A percentile compares a stretch with the other conserved stretches of the same genome.
Conservation (phyloP, 306 rosid species). For the Calophaca sinica region DNA sequence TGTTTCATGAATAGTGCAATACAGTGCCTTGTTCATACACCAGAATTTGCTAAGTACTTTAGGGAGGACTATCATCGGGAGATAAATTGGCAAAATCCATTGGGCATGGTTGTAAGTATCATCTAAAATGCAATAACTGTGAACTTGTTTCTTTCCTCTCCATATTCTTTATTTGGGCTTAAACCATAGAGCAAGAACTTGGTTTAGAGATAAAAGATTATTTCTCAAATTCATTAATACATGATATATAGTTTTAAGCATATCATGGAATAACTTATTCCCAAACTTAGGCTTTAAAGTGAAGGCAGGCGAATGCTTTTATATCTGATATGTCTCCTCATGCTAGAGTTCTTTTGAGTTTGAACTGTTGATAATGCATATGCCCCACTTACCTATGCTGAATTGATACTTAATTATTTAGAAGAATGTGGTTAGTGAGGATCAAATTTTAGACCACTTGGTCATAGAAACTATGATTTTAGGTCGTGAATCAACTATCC, state of each 20-base stretch:
- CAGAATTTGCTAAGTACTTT: conserved; percentile 91
- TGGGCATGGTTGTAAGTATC: conserved; percentile 99
- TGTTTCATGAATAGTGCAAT: conserved; percentile 99
- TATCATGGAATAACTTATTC: neutral
- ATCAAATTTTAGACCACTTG: neutral
- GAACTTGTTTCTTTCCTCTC: conserved; percentile 44
- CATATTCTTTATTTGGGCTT: conserved; percentile 35
- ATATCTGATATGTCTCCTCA: neutral
- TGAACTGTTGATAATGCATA: neutral
- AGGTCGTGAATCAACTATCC: conserved; percentile 8
- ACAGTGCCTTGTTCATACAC: conserved; percentile 97
- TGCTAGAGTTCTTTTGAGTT: neutral
- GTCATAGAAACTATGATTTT: neutral
- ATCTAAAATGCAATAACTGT: conserved; percentile 40
- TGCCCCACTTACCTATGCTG: neutral
- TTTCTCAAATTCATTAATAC: conserved; percentile 20
- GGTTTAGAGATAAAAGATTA: conserved; percentile 22
- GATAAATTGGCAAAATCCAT: conserved; percentile 91
- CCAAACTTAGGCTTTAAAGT: conserved; percentile 8
- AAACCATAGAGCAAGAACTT: conserved; percentile 29
- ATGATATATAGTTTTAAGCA: conserved; percentile 4
- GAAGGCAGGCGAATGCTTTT: conserved; percentile 11
- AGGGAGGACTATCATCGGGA: conserved; percentile 96
- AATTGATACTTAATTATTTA: conserved; percentile 9
- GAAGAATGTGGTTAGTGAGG: neutral